phyloP scores from a whole-genome alignment of 805 yeast species.

The Saccharomycopsis capsularis region DNA sequence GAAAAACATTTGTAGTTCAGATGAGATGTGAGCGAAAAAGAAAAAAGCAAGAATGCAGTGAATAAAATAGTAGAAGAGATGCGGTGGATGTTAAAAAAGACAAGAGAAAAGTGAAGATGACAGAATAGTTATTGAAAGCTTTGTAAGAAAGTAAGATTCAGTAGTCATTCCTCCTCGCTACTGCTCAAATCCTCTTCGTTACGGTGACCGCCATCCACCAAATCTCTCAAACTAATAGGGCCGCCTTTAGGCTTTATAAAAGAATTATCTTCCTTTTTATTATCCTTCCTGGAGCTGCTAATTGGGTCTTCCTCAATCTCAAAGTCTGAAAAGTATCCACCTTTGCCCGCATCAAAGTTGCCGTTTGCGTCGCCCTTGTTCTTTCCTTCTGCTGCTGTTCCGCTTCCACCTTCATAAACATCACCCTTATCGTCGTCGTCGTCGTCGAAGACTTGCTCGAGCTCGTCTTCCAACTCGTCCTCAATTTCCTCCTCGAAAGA shows the following conservation, averaged over 20 bases:
- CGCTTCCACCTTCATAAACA: conserved; percentile 4
- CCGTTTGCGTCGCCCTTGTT: neutral
- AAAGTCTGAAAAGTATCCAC: conserved; percentile 2
- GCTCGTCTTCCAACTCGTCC: conserved; percentile 17
- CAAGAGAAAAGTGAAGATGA: neutral
- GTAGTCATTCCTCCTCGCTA: neutral
- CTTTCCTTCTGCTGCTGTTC: neutral
- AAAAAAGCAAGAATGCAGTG: too few species aligned
- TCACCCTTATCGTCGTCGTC: conserved; percentile 11
- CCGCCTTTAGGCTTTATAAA: neutral
- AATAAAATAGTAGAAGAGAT: too few species aligned
- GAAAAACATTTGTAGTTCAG: too few species aligned
- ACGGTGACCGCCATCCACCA: neutral
- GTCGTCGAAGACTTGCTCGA: conserved; percentile 7
- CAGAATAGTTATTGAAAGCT: neutral
- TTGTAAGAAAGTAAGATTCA: too few species aligned
- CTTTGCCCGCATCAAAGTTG: neutral
- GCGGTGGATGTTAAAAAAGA: too few species aligned
- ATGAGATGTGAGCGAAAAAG: too few species aligned
- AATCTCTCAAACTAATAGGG: neutral
- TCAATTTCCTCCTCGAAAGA: conserved; percentile 1
- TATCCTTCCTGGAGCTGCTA: neutral
- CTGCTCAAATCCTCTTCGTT: neutral
- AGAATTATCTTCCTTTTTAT: neutral
- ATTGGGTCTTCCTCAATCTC: conserved; percentile 15